These are phyloP conservation scores for Filobasidium floriforme DNA, from an alignment of 768 basidiomycete species.

Conservation along the genomic window DNA sequence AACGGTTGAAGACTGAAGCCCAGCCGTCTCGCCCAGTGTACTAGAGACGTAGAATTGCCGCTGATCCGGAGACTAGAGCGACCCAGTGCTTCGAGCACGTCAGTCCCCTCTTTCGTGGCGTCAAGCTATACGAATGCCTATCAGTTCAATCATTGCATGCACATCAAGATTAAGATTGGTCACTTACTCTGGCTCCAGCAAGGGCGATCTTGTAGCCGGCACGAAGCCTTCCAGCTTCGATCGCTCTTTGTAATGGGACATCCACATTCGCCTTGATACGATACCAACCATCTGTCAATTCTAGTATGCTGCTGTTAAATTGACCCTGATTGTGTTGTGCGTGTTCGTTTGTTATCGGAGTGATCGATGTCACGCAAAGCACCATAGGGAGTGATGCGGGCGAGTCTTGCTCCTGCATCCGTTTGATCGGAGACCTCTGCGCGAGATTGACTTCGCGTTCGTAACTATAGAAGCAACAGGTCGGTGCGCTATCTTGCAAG, in stretches of 20 bases:
- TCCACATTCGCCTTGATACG: slow-evolving; percentile 70
- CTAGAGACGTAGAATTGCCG: slow-evolving; percentile 79
- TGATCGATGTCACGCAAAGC: slow-evolving; percentile 70
- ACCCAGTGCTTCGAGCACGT: slow-evolving; percentile 72
- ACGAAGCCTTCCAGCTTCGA: slow-evolving; percentile 58
- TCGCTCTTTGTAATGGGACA: slow-evolving; percentile 61
- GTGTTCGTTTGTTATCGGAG: slow-evolving; percentile 28
- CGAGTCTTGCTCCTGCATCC: slow-evolving; percentile 75
- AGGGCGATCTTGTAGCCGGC: slow-evolving; percentile 78
- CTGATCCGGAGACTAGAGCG: slow-evolving; percentile 60
- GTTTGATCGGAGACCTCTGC: slow-evolving; percentile 69
- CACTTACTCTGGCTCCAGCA: slow-evolving; percentile 66
- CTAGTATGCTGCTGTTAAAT: slow-evolving; percentile 55
- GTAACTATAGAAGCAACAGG: slow-evolving; percentile 54
- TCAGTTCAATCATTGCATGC: not conserved
- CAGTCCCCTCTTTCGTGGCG: slow-evolving; percentile 66
- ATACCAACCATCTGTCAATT: slow-evolving; percentile 99
- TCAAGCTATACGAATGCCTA: slow-evolving; percentile 51
- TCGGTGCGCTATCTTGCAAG: not conserved
- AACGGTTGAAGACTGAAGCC: slow-evolving; percentile 63
- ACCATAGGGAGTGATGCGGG: slow-evolving; percentile 72
- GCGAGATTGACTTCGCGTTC: slow-evolving; percentile 74
- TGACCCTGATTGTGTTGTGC: slow-evolving; percentile 30
- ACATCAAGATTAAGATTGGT: not conserved
- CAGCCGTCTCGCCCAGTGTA: slow-evolving; percentile 78